phyloP scores from a whole-genome alignment of 2,329 filamentous ascomycete genomes.

The Pleurostoma richardsiae region DNA sequence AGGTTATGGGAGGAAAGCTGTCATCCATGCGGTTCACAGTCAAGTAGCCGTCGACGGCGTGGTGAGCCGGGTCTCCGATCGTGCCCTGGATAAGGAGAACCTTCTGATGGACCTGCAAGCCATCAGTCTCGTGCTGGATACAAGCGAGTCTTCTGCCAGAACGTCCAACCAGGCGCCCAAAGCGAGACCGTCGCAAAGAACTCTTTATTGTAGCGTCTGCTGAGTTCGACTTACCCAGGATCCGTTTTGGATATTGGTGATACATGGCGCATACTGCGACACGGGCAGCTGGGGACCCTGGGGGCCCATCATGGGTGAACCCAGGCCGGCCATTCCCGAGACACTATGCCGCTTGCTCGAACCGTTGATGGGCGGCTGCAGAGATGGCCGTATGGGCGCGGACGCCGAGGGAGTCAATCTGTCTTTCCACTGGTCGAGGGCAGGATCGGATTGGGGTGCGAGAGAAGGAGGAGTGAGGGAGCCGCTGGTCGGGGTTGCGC shows the following conservation, averaged over 20 bases:
- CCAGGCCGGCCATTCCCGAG: conserved; percentile 57
- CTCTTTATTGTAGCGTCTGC: too few species aligned
- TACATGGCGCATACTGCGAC: conserved; percentile 75
- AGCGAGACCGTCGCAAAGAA: too few species aligned
- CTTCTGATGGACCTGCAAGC: conserved; percentile 78
- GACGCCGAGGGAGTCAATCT: conserved; percentile 15
- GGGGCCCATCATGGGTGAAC: conserved; percentile 48
- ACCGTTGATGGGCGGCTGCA: conserved; percentile 27
- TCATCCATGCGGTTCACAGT: conserved; percentile 81
- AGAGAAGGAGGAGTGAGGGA: conserved; percentile 73
- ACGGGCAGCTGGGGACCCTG: conserved; percentile 51
- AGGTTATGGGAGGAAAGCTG: conserved; percentile 73
- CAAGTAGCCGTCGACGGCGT: conserved; percentile 70
- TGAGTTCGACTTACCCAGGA: conserved; percentile 64
- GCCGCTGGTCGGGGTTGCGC: conserved; percentile 60
- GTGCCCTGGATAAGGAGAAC: conserved; percentile 76
- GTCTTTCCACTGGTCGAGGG: conserved; percentile 56
- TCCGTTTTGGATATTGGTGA: conserved; percentile 74
- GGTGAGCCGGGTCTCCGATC: conserved; percentile 66
- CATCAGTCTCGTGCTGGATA: conserved; percentile 4
- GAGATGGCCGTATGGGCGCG: conserved; percentile 27
- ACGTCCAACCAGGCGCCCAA: too few species aligned
- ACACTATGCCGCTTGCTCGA: conserved; percentile 57
- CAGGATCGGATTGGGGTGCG: conserved; percentile 59
- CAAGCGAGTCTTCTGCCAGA: too few species aligned